phyloP scores from a whole-genome alignment of 306 rosid genomes.

The Prinsepia uniflora region DNA sequence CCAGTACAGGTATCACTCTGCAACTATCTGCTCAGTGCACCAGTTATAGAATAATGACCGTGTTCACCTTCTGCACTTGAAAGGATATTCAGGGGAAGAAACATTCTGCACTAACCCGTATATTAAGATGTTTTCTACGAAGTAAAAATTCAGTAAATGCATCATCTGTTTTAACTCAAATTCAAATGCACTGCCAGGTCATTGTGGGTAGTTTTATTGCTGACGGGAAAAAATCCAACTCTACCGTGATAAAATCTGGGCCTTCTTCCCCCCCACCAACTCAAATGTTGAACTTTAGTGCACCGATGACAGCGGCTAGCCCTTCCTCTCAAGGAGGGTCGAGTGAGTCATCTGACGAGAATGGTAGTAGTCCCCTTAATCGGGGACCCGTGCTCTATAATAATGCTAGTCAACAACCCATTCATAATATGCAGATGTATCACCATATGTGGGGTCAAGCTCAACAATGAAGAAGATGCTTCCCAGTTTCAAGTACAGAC shows the following conservation, averaged over 20 bases:
- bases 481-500: constrained; percentile 25
- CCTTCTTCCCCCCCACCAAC: constrained; percentile 37
- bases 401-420: constrained; percentile 47
- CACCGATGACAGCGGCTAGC: constrained; percentile 44
- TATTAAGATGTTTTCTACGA: constrained; percentile 1
- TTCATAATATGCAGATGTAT: constrained; percentile 47
- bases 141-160: constrained; percentile 2
- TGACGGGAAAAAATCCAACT: constrained; percentile 49
- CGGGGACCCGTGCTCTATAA: constrained; percentile 45
- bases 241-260: constrained; percentile 43
- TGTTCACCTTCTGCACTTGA: constrained; percentile 3
- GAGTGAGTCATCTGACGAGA: constrained; percentile 64
- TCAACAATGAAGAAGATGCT: constrained; percentile 49
- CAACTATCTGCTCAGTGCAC: constrained; percentile 10
- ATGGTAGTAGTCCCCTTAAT: constrained; percentile 48
- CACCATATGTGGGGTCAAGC: constrained; percentile 62
- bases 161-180: background rate
- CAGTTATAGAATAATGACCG: constrained; percentile 3
- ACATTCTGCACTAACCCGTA: background rate
- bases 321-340: constrained; percentile 62
- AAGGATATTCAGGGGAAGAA: background rate
- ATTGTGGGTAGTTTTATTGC: constrained; percentile 62
- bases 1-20: constrained; percentile 60
- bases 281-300: constrained; percentile 57
- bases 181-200: constrained; percentile 46